Conservation (phyloP, 495 filamentous ascomycete species). For the Bacidia gigantensis region DNA sequence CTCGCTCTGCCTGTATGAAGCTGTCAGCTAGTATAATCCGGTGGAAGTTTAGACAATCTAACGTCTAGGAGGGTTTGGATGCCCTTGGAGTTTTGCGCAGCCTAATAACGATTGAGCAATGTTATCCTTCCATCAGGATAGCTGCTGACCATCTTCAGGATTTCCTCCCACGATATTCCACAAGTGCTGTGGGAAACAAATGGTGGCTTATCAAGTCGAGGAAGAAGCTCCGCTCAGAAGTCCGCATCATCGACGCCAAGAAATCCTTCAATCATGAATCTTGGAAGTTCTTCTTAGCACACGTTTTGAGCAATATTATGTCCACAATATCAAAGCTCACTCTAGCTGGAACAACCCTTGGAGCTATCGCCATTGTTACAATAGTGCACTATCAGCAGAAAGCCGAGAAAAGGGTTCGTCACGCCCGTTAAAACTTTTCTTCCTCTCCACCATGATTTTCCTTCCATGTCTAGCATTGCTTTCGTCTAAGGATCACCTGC, state of each 20-base stretch:
- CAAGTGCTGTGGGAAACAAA: background rate
- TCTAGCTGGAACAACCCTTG: constrained; percentile 58
- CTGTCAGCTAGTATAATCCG: constrained; percentile 20
- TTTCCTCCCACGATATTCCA: too few relatives aligned
- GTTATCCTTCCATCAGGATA: background rate
- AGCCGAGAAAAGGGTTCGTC: constrained; percentile 66
- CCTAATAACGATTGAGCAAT: constrained; percentile 35
- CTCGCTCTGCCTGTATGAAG: constrained; percentile 69
- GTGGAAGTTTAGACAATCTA: constrained; percentile 3
- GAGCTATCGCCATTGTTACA: constrained; percentile 60
- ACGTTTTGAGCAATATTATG: constrained; percentile 44
- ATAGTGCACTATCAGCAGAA: constrained; percentile 85
- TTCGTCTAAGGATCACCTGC: background rate
- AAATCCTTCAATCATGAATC: too few relatives aligned
- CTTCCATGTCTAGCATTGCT: background rate
- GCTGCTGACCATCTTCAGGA: background rate
- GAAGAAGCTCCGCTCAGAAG: too few relatives aligned
- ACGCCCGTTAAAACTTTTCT: background rate
- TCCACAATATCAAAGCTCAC: constrained; percentile 81
- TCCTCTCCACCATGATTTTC: background rate
- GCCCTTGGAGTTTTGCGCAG: constrained; percentile 93
- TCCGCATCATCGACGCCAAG: too few relatives aligned
- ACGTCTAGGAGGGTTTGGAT: constrained; percentile 99
- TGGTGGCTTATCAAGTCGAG: background rate
- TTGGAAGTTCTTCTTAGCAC: too few relatives aligned